These are phyloP conservation scores for Globisporangium spinosum DNA, from an alignment of 352 stramenopile genomes.

Conservation along the genomic window DNA sequence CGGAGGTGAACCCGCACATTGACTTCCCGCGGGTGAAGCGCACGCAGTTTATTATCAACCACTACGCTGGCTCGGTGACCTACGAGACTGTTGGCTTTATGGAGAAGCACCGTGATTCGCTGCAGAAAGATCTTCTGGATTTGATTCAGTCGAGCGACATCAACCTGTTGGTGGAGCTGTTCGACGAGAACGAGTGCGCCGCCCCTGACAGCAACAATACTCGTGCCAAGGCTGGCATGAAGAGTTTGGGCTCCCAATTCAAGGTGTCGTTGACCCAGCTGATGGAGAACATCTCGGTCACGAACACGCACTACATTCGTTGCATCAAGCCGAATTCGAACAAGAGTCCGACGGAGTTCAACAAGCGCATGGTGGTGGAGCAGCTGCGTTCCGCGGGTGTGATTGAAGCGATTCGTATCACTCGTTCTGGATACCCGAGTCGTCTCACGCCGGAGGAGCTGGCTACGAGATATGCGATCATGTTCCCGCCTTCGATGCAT, in stretches of 20 bases:
- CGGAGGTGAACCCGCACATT: conserved; percentile 68
- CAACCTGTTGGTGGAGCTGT: conserved; percentile 64
- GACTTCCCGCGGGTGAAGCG: conserved; percentile 87
- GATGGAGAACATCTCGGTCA: conserved; percentile 86
- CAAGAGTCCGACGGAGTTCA: conserved; percentile 84
- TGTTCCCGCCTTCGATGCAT: conserved; percentile 88
- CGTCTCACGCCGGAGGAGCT: conserved; percentile 87
- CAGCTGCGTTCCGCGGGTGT: conserved; percentile 90
- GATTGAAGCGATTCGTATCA: conserved; percentile 92
- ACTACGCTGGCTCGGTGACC: conserved; percentile 94
- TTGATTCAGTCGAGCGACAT: conserved; percentile 77
- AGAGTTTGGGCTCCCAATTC: conserved; percentile 84
- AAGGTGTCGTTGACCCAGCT: conserved; percentile 77
- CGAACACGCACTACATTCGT: conserved; percentile 85
- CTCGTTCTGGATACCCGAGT: conserved; percentile 86
- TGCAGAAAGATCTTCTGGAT: conserved; percentile 94
- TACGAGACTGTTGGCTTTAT: conserved; percentile 95
- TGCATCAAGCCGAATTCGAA: conserved; percentile 89
- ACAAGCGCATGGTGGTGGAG: conserved; percentile 90
- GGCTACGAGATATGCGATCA: conserved; percentile 82
- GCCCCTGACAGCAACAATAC: conserved; percentile 29
- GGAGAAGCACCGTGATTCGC: conserved; percentile 94
- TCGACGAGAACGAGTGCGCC: conserved; percentile 55
- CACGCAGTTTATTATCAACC: conserved; percentile 93
- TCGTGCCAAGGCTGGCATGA: conserved; percentile 53